Conservation (phyloP, 2,329 filamentous ascomycete genomes). For the Colletotrichum gloeosporioides region DNA sequence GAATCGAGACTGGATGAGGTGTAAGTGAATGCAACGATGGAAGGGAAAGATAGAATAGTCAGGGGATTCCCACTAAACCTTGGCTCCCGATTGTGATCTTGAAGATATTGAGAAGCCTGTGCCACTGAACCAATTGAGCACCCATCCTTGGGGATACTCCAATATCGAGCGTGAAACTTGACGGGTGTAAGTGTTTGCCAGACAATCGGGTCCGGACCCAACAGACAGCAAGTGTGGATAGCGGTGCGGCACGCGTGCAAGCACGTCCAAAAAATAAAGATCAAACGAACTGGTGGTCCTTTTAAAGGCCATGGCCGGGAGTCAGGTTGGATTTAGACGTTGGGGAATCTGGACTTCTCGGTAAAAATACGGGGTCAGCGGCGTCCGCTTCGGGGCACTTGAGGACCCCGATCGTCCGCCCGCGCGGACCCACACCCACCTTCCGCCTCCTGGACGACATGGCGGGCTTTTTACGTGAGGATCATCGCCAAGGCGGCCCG, state of each 20-base stretch:
- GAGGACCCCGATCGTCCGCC: conserved; percentile 6
- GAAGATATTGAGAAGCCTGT: not conserved
- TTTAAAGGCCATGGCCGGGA: not conserved
- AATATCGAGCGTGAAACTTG: not conserved
- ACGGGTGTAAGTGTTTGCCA: not conserved
- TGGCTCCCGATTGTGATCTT: not conserved
- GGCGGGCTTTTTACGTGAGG: not conserved
- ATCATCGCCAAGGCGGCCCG: conserved; percentile 8
- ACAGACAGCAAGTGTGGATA: not conserved
- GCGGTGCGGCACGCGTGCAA: not conserved
- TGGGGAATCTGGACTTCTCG: conserved; percentile 13
- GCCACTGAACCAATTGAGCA: not conserved
- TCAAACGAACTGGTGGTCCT: not conserved
- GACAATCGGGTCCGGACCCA: not conserved
- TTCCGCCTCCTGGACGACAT: not conserved
- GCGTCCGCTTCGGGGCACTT: conserved; percentile 13
- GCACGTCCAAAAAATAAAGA: not conserved
- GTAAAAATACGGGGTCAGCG: conserved; percentile 15
- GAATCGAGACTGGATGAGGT: not conserved
- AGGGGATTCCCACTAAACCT: not conserved
- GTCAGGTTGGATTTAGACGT: not conserved
- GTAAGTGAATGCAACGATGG: not conserved
- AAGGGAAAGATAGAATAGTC: not conserved
- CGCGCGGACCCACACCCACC: not conserved
- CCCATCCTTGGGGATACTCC: not conserved